These are phyloP conservation scores for Citrus sinensis DNA, from an alignment of 345 rosid genomes.

Conservation along the genomic window DVS_A1.0 CM039164.1:28197501-28198000, in stretches of 20 bases:
- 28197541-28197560: slow-evolving; percentile 92
- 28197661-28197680: slow-evolving; percentile 44
- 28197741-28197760: slow-evolving; percentile 58
- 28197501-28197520: slow-evolving; percentile 96
- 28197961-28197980: not conserved
- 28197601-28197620: slow-evolving; percentile 17
- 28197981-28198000: not conserved
- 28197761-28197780: slow-evolving; percentile 1
- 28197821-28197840: not conserved
- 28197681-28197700: slow-evolving; percentile 98
- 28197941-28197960: not conserved
- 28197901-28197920: not conserved
- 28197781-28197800: not conserved
- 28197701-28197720: slow-evolving; percentile 90
- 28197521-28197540: slow-evolving; percentile 94
- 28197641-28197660: slow-evolving; percentile 13
- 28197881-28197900: not conserved
- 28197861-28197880: not conserved
- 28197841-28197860: not conserved
- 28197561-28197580: slow-evolving; percentile 81
- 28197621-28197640: slow-evolving; percentile 13
- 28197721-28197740: slow-evolving; percentile 75
- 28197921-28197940: not conserved
- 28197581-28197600: slow-evolving; percentile 94
- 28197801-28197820: not conserved